Base-by-base conservation (phyloP, 2,329 filamentous ascomycete genomes). In the Alternaria burnsii region DNA sequence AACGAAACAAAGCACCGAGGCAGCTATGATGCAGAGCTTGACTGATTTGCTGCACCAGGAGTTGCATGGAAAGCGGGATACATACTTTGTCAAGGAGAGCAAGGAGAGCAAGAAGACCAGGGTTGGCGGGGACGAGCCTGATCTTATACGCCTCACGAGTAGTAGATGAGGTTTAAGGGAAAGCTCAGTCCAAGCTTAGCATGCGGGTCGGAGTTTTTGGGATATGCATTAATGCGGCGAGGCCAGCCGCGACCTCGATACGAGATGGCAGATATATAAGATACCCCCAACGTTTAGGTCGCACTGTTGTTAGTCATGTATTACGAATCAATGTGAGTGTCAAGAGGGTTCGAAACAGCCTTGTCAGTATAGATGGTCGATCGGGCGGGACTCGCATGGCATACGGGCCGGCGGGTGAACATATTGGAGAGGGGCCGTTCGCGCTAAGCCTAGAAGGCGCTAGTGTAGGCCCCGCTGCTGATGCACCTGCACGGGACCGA, bases 1-100 rank as follows among this genome's bases (percentile, higher is more conserved):
- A 42, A 69, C 65, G n/a, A 66, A 67, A 55, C 50, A 52, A 41
- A 67, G 62, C 36, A 63, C 57, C 1, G 64, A 69, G 59, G 48
- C 58, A 5, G 66, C 60, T 6, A 65, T 67, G 59, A 43, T 63
- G 55, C 66, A 69, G 52, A 42, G 48, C 16, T 48, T 66, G 28
- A 51, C 61, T 12, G 64, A 66, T 46, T 11, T 66, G 11, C 20
- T 51, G 52, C 56, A 60, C 11, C 63, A 62, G 47, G 58, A 62
- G 53, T 36, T 67, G 40, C 51, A 64, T 28, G 32, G 43, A 14
- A 54, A 64, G 10, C 57, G 47, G 10, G 50, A 64, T 5, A 58
- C 18, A 10, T 69, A 65, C 32, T 59, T 57, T 47, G 30, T 63
- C 9, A 48, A 56, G 22, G 66, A 68, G 52, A 55, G 24, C 9